Percentiles rank a stretch among this genome's conserved stretches.
Evolutionary conservation across 2,329 filamentous ascomycete genomes (phyloP).

Genomic region (Xylaria sp.): DNA sequence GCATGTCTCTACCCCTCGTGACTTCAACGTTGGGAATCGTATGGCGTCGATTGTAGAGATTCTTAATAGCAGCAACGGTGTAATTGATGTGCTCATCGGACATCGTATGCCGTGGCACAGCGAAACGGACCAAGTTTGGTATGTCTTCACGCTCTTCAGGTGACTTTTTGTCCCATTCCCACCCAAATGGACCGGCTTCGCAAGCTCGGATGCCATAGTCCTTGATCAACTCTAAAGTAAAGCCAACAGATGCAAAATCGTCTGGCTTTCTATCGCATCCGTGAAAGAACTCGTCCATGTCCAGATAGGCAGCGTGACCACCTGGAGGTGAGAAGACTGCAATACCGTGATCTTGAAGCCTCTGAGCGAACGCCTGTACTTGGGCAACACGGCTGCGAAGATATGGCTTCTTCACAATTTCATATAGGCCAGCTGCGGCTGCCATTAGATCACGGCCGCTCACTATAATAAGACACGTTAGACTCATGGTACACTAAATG

Average conservation of each 20-base stretch:
- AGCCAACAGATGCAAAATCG: conserved; percentile 39
- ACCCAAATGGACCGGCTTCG: conserved; percentile 39
- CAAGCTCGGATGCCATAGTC: conserved; percentile 38
- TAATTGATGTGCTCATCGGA: conserved; percentile 41
- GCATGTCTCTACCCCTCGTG: conserved; percentile 38
- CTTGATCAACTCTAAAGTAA: conserved; percentile 38
- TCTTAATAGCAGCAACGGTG: conserved; percentile 36
- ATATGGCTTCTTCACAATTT: conserved; percentile 38
- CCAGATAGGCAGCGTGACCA: conserved; percentile 40
- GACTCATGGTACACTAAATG: not conserved
- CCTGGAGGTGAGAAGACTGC: conserved; percentile 37
- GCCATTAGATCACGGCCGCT: conserved; percentile 42
- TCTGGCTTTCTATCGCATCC: conserved; percentile 36
- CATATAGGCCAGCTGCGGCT: conserved; percentile 35
- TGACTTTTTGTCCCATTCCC: conserved; percentile 41
- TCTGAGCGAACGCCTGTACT: conserved; percentile 37
- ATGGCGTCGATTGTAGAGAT: conserved; percentile 36
- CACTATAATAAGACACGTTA: conserved; percentile 29
- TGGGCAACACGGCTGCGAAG: conserved; percentile 35
- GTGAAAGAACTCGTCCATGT: conserved; percentile 42
- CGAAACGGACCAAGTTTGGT: conserved; percentile 41
- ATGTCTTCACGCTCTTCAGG: conserved; percentile 31
- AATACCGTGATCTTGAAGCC: conserved; percentile 28
- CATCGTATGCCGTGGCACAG: conserved; percentile 39
- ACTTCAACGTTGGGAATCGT: conserved; percentile 39